Evolutionary conservation across 768 basidiomycete species (phyloP).

Genomic region (Steccherinum ochraceum): DNA sequence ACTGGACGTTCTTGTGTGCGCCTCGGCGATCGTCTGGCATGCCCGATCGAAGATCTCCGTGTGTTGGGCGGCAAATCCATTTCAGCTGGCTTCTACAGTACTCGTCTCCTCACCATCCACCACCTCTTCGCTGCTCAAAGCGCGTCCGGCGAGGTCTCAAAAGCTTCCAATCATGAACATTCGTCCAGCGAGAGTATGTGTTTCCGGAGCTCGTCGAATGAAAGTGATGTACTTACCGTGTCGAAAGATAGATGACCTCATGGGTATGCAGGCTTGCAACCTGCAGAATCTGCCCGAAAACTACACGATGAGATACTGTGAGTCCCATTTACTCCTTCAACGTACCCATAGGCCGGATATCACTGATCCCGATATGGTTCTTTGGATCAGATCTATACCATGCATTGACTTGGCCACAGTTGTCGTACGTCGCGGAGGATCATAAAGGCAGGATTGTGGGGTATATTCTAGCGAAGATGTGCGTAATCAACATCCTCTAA

Average conservation of each 20-base stretch:
- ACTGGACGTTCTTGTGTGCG: too few relatives aligned
- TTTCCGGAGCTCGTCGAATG: neutral
- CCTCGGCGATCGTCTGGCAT: too few relatives aligned
- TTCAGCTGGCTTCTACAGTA: too few relatives aligned
- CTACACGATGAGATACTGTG: constrained; percentile 78
- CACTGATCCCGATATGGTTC: neutral
- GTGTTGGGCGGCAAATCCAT: too few relatives aligned
- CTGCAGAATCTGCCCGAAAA: constrained; percentile 91
- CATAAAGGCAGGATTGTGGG: constrained; percentile 86
- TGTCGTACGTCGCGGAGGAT: constrained; percentile 92
- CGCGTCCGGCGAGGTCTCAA: too few relatives aligned
- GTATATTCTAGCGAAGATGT: constrained; percentile 97
- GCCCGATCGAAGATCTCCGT: neutral
- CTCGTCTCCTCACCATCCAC: too few relatives aligned
- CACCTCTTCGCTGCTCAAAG: too few relatives aligned
- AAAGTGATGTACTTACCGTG: neutral
- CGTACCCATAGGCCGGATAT: neutral
- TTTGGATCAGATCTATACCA: constrained; percentile 78
- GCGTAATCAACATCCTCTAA: constrained; percentile 18
- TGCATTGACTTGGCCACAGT: constrained; percentile 85
- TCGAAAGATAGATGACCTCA: constrained; percentile 74
- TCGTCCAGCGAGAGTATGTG: constrained; percentile 27
- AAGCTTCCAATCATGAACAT: too few relatives aligned
- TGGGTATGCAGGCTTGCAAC: constrained; percentile 93
- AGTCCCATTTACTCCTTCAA: constrained; percentile 15